A percentile compares a stretch with the other conserved stretches of the same genome.
These are phyloP conservation scores for Apiospora saccharicola DNA, from an alignment of 2,329 filamentous ascomycete species.

Conservation along the genomic window DNA sequence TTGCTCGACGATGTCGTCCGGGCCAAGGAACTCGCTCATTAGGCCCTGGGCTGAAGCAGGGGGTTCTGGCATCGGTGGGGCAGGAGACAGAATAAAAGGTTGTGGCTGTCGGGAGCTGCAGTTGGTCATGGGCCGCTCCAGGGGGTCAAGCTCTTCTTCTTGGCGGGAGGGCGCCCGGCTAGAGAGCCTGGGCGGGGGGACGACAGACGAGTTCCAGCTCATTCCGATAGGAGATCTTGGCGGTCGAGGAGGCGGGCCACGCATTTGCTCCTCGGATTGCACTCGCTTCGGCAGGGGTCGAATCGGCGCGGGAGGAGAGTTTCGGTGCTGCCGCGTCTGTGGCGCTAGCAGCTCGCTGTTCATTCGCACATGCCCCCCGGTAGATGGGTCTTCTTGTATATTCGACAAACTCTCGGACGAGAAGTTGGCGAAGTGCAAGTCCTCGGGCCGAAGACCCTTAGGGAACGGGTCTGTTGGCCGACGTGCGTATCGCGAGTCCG, in stretches of 20 bases:
- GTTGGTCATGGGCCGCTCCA: slow-evolving; percentile 23
- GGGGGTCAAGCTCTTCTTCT: slow-evolving; percentile 3
- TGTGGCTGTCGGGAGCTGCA: slow-evolving; percentile 24
- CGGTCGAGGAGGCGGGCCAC: slow-evolving; percentile 56
- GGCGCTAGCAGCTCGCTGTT: neutral
- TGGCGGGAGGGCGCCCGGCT: slow-evolving; percentile 58
- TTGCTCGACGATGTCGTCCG: neutral
- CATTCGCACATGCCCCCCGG: slow-evolving; percentile 29
- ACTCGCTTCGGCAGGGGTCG: slow-evolving; percentile 51
- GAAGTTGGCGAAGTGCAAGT: slow-evolving; percentile 56
- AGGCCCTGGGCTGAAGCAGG: slow-evolving; percentile 35
- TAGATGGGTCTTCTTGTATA: slow-evolving; percentile 35
- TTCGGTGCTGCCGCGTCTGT: neutral
- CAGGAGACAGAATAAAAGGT: slow-evolving; percentile 30
- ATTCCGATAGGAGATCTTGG: slow-evolving; percentile 54
- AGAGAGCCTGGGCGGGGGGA: slow-evolving; percentile 60
- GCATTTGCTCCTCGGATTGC: slow-evolving; percentile 59
- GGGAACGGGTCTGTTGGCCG: slow-evolving; percentile 44
- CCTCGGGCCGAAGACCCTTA: slow-evolving; percentile 49
- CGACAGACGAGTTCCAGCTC: slow-evolving; percentile 50
- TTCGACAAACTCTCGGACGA: slow-evolving; percentile 51
- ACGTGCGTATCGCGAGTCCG: slow-evolving; percentile 48
- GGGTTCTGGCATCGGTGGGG: slow-evolving; percentile 36
- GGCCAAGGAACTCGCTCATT: neutral
- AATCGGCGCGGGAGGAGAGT: slow-evolving; percentile 42